Conservation (phyloP, 1,284 basidiomycete species). For the Rhodotorula mucilaginosa region DNA sequence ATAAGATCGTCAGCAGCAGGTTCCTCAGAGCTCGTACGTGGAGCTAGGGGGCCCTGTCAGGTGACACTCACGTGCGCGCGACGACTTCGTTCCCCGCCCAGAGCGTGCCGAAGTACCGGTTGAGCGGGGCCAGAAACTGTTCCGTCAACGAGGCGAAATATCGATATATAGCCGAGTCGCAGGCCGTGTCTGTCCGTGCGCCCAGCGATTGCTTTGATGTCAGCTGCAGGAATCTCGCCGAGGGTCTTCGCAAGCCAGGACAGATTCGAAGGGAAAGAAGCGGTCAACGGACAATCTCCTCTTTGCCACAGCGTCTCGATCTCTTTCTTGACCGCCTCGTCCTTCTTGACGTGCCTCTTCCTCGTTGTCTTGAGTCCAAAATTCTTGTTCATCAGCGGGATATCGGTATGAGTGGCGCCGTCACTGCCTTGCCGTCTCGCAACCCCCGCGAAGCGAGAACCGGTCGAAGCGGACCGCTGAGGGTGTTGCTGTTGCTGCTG, state of each 20-base stretch:
- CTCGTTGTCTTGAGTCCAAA: slow-evolving; percentile 74
- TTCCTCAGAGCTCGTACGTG: slow-evolving; percentile 44
- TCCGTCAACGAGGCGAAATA: slow-evolving; percentile 88
- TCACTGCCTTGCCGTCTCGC: not conserved
- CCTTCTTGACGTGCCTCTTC: slow-evolving; percentile 70
- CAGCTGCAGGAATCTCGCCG: no score
- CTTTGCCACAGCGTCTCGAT: slow-evolving; percentile 35
- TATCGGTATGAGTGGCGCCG: slow-evolving; percentile 29
- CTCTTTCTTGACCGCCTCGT: slow-evolving; percentile 59
- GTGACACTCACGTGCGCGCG: not conserved
- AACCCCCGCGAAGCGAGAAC: slow-evolving; percentile 3
- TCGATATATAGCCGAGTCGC: slow-evolving; percentile 65
- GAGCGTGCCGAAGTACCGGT: slow-evolving; percentile 74
- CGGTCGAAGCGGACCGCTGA: slow-evolving; percentile 13
- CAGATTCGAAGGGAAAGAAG: no score
- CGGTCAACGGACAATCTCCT: slow-evolving; percentile 36
- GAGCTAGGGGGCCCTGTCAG: slow-evolving; percentile 47
- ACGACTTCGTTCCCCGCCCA: slow-evolving; percentile 35
- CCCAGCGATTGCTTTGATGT: no score
- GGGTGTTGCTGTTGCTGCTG: not conserved
- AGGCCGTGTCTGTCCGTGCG: slow-evolving; percentile 56
- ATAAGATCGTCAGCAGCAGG: not conserved
- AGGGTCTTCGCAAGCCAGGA: no score
- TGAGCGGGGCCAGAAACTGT: slow-evolving; percentile 82
- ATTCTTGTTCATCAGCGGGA: slow-evolving; percentile 39